Evolutionary conservation across 2,329 filamentous ascomycete species (phyloP).

Genomic region (Fusarium aywerte): DNA sequence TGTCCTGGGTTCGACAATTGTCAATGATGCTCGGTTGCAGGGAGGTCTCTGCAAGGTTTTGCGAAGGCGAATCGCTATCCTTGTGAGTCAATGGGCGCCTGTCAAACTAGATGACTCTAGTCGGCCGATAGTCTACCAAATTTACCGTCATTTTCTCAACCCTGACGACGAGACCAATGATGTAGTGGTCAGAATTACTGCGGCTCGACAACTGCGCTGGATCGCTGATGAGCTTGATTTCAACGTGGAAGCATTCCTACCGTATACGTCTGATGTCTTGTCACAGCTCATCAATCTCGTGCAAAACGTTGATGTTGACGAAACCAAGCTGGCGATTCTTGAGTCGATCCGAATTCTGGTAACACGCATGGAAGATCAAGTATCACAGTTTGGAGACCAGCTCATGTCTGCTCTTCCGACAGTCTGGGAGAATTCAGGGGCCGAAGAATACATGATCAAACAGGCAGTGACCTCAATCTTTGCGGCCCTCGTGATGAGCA

Average conservation of each 20-base stretch:
- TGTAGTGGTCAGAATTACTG: constrained; percentile 89
- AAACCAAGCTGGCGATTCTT: constrained; percentile 90
- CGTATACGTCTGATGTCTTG: constrained; percentile 79
- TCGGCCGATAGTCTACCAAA: constrained; percentile 81
- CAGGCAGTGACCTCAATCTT: constrained; percentile 91
- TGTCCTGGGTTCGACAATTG: constrained; percentile 79
- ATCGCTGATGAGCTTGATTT: constrained; percentile 90
- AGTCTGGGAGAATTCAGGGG: constrained; percentile 84
- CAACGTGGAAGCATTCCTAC: constrained; percentile 75
- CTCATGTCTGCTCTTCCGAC: constrained; percentile 83
- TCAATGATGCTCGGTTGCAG: constrained; percentile 77
- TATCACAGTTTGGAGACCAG: constrained; percentile 75
- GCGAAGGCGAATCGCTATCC: constrained; percentile 85
- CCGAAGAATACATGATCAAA: constrained; percentile 90
- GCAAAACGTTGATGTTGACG: constrained; percentile 80
- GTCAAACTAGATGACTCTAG: constrained; percentile 77
- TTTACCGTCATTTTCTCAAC: constrained; percentile 88
- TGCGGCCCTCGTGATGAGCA: constrained; percentile 83
- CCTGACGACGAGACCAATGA: constrained; percentile 84
- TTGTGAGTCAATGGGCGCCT: constrained; percentile 89
- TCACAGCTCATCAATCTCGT: constrained; percentile 80
- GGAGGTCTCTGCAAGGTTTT: constrained; percentile 79
- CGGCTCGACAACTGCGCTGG: constrained; percentile 83
- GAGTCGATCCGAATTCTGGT: constrained; percentile 87
- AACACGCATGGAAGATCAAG: constrained; percentile 80